Percentiles rank a stretch among this genome's conserved stretches.
Conservation (phyloP, 2,329 filamentous ascomycete genomes). For the Aspergillus tubingensis region DNA sequence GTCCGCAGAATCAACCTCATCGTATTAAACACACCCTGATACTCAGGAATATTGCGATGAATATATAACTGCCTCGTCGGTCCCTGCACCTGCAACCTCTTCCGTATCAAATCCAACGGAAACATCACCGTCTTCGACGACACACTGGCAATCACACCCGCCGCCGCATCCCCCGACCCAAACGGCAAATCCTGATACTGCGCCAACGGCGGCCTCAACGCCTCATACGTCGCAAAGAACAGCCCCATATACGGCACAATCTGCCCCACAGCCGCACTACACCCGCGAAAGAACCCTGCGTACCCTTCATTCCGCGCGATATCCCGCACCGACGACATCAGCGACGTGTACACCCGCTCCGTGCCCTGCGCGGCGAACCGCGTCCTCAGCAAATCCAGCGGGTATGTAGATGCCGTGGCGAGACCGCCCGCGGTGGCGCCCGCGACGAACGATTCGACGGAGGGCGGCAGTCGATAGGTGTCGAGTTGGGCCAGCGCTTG, state of each 20-base stretch:
- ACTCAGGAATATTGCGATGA: constrained; percentile 84
- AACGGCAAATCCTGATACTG: constrained; percentile 57
- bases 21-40: constrained; percentile 67
- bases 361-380: constrained; percentile 93
- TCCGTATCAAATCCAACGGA: constrained; percentile 87
- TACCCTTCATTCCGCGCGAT: constrained; percentile 76
- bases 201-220: constrained; percentile 62
- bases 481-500: constrained; percentile 62
- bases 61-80: constrained; percentile 78
- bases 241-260: constrained; percentile 96
- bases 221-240: constrained; percentile 90
- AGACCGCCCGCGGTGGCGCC: constrained; percentile 80
- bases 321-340: constrained; percentile 67
- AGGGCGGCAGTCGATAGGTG: constrained; percentile 58
- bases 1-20: constrained; percentile 66
- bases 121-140: constrained; percentile 88
- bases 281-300: constrained; percentile 82
- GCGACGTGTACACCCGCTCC: constrained; percentile 73
- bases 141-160: constrained; percentile 77
- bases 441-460: constrained; percentile 77
- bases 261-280: constrained; percentile 78
- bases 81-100: constrained; percentile 92
- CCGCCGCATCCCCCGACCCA: constrained; percentile 78
- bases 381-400: constrained; percentile 87
- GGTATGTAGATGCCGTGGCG: constrained; percentile 84